Evolutionary conservation across 257 asterid genomes (phyloP).

Genomic region (Solanum chmielewskii): DNA sequence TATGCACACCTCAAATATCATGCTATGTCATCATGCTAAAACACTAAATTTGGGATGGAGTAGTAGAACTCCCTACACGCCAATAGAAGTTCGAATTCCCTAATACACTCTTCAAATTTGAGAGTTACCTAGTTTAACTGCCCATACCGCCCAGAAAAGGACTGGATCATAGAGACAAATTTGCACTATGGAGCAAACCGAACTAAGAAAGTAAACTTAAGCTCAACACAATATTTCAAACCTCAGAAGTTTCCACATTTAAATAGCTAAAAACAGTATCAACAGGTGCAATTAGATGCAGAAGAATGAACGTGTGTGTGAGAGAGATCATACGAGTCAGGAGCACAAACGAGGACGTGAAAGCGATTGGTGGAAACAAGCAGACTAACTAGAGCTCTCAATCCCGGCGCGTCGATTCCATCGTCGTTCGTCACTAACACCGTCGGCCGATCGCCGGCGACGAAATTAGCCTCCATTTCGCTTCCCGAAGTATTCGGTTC

Average conservation of each 20-base stretch:
- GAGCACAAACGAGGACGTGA: slow-evolving; percentile 78
- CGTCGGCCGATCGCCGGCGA: slow-evolving; percentile 40
- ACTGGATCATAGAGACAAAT: neutral
- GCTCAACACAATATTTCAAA: neutral
- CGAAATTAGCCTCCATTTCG: slow-evolving; percentile 19
- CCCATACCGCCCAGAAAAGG: neutral
- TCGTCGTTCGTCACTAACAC: slow-evolving; percentile 93
- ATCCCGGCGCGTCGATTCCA: slow-evolving; percentile 81
- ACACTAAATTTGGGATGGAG: neutral
- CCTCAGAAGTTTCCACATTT: neutral
- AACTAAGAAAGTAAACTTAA: neutral
- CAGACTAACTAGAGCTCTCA: slow-evolving; percentile 57
- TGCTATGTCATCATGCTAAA: neutral
- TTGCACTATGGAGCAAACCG: neutral
- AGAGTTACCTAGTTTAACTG: neutral
- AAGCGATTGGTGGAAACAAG: slow-evolving; percentile 67
- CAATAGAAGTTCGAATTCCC: neutral
- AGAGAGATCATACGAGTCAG: slow-evolving; percentile 45
- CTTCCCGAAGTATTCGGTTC: neutral
- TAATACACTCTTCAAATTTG: neutral
- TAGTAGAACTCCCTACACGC: neutral
- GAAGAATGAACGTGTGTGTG: neutral
- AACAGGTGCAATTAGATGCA: neutral
- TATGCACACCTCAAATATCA: neutral
- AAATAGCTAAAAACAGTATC: neutral